phyloP scores from a whole-genome alignment of 1,139 yeast genomes.

The Suhomyces bokatorum region DNA sequence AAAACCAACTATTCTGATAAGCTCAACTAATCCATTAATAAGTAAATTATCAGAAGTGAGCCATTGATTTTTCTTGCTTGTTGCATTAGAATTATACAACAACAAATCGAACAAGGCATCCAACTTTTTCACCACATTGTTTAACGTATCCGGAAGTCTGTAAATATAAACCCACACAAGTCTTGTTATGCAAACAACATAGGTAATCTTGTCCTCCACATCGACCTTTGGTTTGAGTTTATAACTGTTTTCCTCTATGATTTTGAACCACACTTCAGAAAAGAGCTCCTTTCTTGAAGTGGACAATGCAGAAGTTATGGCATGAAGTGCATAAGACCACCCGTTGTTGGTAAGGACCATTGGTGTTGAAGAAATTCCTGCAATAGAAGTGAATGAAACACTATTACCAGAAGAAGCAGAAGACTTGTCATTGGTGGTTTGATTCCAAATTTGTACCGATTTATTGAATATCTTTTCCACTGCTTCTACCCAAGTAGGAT shows the following conservation, averaged over 20 bases:
- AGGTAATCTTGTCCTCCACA: slow-evolving; percentile 60
- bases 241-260: slow-evolving; percentile 54
- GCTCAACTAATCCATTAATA: slow-evolving; percentile 65
- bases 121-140: slow-evolving; percentile 69
- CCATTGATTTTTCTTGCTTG: slow-evolving; percentile 70
- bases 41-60: slow-evolving; percentile 60
- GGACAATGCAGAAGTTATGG: slow-evolving; percentile 73
- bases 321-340: slow-evolving; percentile 73
- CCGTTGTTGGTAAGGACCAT: slow-evolving; percentile 33
- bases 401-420: not conserved
- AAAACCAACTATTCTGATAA: slow-evolving; percentile 74
- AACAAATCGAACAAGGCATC: slow-evolving; percentile 55
- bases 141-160: slow-evolving; percentile 83
- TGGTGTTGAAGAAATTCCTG: slow-evolving; percentile 1
- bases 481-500: slow-evolving; percentile 92
- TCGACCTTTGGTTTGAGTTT: slow-evolving; percentile 45
- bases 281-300: slow-evolving; percentile 83
- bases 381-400: slow-evolving; percentile 1
- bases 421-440: slow-evolving; percentile 10
- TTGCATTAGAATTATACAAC: slow-evolving; percentile 45
- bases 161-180: slow-evolving; percentile 87
- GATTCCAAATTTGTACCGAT: slow-evolving; percentile 42
- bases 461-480: slow-evolving; percentile 59
- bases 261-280: slow-evolving; percentile 67
- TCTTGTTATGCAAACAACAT: slow-evolving; percentile 67